phyloP scores from a whole-genome alignment of 2,329 filamentous ascomycete species.

The Microascus cirrosus region DNA sequence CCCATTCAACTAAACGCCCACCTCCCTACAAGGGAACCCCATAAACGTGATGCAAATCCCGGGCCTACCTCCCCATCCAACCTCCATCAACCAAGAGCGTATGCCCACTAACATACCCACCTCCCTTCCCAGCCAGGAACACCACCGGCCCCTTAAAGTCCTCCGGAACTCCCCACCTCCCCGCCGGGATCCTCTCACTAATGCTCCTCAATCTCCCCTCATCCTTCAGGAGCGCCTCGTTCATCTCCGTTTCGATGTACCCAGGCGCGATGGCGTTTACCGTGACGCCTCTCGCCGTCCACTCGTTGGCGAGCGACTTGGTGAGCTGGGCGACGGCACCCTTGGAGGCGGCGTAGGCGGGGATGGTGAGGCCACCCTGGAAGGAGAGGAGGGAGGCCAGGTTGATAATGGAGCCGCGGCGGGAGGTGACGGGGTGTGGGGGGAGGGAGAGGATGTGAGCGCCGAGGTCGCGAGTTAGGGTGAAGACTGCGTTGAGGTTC shows the following conservation, averaged over 20 bases:
- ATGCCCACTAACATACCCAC: slow-evolving; percentile 73
- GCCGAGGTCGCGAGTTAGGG: slow-evolving; percentile 64
- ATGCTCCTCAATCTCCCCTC: slow-evolving; percentile 60
- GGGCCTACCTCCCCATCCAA: slow-evolving; percentile 71
- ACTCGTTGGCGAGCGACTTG: slow-evolving; percentile 79
- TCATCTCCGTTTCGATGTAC: slow-evolving; percentile 94
- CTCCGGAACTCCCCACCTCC: slow-evolving; percentile 70
- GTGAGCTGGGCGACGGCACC: slow-evolving; percentile 77
- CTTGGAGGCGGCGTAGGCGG: slow-evolving; percentile 78
- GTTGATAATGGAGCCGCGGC: slow-evolving; percentile 69
- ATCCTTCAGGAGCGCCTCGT: slow-evolving; percentile 68
- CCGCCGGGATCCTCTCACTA: slow-evolving; percentile 69
- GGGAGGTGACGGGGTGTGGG: slow-evolving; percentile 33
- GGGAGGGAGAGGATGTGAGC: slow-evolving; percentile 61
- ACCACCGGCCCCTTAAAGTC: slow-evolving; percentile 81
- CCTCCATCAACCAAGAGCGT: slow-evolving; percentile 77
- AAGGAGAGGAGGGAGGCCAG: slow-evolving; percentile 71
- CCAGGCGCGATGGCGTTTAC: slow-evolving; percentile 87
- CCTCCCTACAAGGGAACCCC: not conserved
- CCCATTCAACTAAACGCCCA: not conserved
- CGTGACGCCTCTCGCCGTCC: slow-evolving; percentile 65
- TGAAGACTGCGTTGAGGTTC: slow-evolving; percentile 75
- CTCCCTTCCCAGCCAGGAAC: slow-evolving; percentile 66
- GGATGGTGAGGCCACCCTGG: slow-evolving; percentile 80
- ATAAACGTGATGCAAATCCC: not conserved